Percentiles rank a stretch among this genome's conserved stretches.
Conservation (phyloP, 345 rosid genomes). For the Turritis glabra region DNA sequence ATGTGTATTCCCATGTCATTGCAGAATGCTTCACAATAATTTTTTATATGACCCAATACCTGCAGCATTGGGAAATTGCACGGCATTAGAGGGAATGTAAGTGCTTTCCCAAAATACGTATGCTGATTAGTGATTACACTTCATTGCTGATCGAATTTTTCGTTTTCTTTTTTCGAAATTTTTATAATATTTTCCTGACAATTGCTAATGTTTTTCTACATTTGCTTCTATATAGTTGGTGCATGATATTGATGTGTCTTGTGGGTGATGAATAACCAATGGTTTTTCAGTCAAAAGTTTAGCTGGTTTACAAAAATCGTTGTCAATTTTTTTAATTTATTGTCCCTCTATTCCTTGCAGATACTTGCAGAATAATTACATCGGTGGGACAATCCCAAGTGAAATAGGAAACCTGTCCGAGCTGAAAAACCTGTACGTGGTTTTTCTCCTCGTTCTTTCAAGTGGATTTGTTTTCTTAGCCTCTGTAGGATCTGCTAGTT, state of each 20-base stretch:
- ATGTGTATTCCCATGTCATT: constrained; percentile 28
- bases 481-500: constrained; percentile 3
- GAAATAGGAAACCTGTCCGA: constrained; percentile 80
- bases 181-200: neutral
- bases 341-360: constrained; percentile 45
- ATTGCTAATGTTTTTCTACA: neutral
- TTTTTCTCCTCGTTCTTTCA: constrained; percentile 23
- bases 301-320: constrained; percentile 15
- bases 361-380: constrained; percentile 89
- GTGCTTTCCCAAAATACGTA: constrained; percentile 27
- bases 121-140: neutral
- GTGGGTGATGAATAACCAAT: constrained; percentile 7
- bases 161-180: neutral
- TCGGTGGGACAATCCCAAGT: constrained; percentile 75
- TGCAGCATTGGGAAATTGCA: constrained; percentile 73
- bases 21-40: constrained; percentile 80
- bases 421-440: constrained; percentile 69
- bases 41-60: constrained; percentile 84
- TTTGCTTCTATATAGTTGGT: neutral
- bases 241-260: constrained; percentile 1
- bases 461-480: neutral
- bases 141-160: neutral
- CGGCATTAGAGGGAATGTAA: constrained; percentile 80
- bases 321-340: neutral
- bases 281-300: neutral